Base-by-base conservation (phyloP, 371 early-diverging fungal genomes). In the Rhizopus sp. region DNA sequence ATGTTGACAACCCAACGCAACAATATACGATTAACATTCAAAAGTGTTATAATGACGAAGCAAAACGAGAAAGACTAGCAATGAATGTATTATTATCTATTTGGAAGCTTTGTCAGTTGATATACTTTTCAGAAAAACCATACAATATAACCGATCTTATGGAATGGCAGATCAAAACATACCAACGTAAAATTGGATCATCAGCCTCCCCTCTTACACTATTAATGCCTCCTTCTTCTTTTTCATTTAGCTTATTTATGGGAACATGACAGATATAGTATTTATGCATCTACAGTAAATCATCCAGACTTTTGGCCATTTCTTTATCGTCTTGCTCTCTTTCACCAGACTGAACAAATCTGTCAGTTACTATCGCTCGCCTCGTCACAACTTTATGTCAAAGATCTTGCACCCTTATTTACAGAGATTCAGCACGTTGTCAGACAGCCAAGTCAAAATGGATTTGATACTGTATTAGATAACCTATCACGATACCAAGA, bases 231-330 rank as follows among this genome's bases (percentile, higher is more conserved):
- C 13, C 10, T 16, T 3, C 35, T 12, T 46, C n/a, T 34, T 50
- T 40, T 32, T 13, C 8, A 16, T 1, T 46, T 40, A 59, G 59
- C 47, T 39, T 31, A 46, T 10, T 58, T 33, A 7, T 49, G 10
- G 41, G 55, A 49, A 16, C 47, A 53, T 23, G 39, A 47, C 12
- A 59, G 33, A 45, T 50, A 60, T 31, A 31, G 45, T 3, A 44
- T 42, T 3, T 17, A 31, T 33, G 30, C 23, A 17, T 40, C 33
- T 38, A 39, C 8, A 30, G 34, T 44, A 12, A 38, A 59, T 16
- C 61, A 55, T 42, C 42, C 50, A 10, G 45, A 55, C 38, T 56
- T 62, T 31, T 62, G 62, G 62, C 51, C 51, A 0, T 60, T 41
- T 23, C 41, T 39, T 5, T 39, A 50, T 31, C 55, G 55, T 33